Conservation (phyloP, 78 protist genomes). For the Isochrysis galbana region DNA sequence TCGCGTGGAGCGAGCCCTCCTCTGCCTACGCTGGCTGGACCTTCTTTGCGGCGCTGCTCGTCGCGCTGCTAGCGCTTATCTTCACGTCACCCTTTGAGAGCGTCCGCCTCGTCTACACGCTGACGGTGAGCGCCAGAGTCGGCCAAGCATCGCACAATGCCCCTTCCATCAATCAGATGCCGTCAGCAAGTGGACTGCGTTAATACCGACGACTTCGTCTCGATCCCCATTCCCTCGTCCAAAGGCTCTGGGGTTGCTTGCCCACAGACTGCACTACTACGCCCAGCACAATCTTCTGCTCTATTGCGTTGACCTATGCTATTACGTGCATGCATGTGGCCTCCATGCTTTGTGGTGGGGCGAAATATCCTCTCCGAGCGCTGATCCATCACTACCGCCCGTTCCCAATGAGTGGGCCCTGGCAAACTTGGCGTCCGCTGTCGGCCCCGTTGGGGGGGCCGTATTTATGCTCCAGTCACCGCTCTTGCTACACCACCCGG, state of each 20-base stretch:
- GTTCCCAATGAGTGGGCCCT: not conserved
- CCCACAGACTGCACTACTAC: not conserved
- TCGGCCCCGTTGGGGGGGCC: not conserved
- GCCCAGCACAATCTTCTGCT: not conserved
- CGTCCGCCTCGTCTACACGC: not conserved
- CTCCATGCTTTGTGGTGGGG: not conserved
- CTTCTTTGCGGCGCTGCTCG: not conserved
- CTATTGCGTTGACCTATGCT: not conserved
- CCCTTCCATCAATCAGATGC: no score
- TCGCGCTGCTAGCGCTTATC: not conserved
- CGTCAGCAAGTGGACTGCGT: no score
- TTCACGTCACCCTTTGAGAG: not conserved
- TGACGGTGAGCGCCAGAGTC: no score
- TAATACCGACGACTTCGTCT: no score
- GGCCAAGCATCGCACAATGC: no score
- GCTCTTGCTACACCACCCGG: not conserved
- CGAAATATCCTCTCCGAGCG: no score
- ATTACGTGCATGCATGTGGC: not conserved
- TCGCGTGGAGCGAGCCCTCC: not conserved
- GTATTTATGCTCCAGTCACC: not conserved
- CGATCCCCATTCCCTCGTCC: no score
- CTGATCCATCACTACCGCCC: no score
- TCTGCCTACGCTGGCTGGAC: not conserved
- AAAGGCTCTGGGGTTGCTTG: not conserved
- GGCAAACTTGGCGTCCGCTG: not conserved